These are phyloP conservation scores for Cladophialophora carrionii DNA, from an alignment of 2,329 filamentous ascomycete species.

Conservation along the genomic window DNA sequence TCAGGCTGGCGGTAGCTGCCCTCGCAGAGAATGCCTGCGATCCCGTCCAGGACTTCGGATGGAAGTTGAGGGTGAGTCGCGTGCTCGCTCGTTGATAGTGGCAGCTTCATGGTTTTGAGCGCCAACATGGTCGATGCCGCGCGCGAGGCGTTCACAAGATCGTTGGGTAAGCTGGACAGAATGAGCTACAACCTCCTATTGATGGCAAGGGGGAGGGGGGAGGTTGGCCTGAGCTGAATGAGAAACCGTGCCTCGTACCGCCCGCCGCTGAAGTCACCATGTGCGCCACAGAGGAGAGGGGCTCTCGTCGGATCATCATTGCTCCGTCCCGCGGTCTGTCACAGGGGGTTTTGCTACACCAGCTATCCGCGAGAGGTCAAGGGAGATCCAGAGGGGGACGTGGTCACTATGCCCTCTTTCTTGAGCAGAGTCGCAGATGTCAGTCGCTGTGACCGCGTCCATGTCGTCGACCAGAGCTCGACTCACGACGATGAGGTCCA, in stretches of 20 bases:
- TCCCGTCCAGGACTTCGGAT: conserved; percentile 28
- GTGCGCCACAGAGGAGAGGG: not conserved
- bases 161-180: not conserved
- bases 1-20: conserved; percentile 26
- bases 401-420: conserved; percentile 60
- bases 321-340: not conserved
- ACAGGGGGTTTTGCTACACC: not conserved
- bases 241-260: no score
- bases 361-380: conserved; percentile 27
- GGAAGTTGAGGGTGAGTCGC: conserved; percentile 26
- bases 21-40: conserved; percentile 29
- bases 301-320: not conserved
- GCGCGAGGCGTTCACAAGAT: not conserved
- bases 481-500: conserved; percentile 57
- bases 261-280: not conserved
- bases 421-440: conserved; percentile 48
- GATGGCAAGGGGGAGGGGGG: not conserved
- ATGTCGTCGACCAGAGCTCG: conserved; percentile 46
- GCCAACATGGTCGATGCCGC: conserved; percentile 22
- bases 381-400: conserved; percentile 54
- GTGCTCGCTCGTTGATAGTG: conserved; percentile 21
- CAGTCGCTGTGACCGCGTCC: conserved; percentile 42
- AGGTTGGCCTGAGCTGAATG: not conserved
- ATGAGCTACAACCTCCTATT: not conserved
- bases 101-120: conserved; percentile 30